Evolutionary conservation across 2,329 filamentous ascomycete genomes (phyloP), one percentile per base, ranked within the genome.

Genomic region (Penicillium sp.): DNA sequence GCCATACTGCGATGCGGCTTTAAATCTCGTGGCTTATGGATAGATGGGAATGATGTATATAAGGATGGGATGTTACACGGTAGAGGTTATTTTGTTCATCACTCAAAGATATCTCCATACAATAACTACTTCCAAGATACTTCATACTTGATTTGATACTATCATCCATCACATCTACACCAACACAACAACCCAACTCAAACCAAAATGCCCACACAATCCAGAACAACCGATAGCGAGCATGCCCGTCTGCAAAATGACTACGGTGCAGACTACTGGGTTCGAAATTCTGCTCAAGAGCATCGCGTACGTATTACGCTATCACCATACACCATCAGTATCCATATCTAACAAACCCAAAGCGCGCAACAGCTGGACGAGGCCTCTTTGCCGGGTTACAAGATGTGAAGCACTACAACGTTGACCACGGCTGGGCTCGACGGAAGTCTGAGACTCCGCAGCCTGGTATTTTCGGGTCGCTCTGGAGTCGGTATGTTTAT

Each of bases 311-410:
- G 66, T 66, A 6, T 9, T n/a, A n/a, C n/a, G n/a, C 10, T 5
- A 31, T 31, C 29, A 11, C 4, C 2, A 18, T 14, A 2, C 38
- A 20, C 14, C 13, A 16, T 10, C 13, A 24, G 11, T n/a, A 32
- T 34, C 24, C 16, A 37, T 16, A 6, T 39, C 55, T 54, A 52
- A 55, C 57, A 47, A 10, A 14, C 22, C 1, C 20, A 35, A 44
- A 74, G 66, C 70, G 66, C 40, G 51, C 69, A 39, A 74, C 72
- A 7, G 63, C 65, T 5, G 72, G 72, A 45, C 67, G 72, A 16
- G 72, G 72, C 31, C 68, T 75, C 44, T 75, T 75, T 52, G 72
- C 72, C 34, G 72, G 72, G 5, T 63, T 75, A 2, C 72, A 75
- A 52, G 72, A 75, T 35, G 62, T 64, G 13, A 75, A 75, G 56